Evolutionary conservation across 2,329 filamentous ascomycete species (phyloP).

Genomic region (Botrytis fabae): DNA sequence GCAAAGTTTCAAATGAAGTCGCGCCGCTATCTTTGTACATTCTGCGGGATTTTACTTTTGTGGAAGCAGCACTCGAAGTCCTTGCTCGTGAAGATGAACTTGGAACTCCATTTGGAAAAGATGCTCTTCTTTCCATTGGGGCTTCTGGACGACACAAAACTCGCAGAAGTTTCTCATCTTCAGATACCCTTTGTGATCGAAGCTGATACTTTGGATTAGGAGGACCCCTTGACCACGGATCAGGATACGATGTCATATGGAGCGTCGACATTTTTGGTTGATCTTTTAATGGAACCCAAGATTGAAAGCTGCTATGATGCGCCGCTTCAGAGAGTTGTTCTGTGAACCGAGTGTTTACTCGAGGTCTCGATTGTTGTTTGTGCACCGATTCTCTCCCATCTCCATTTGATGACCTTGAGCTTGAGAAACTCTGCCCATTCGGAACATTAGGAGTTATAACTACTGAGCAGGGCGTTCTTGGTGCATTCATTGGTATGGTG

Average conservation of each 20-base stretch:
- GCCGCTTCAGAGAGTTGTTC: conserved; percentile 12
- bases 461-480: neutral
- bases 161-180: conserved; percentile 9
- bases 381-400: neutral
- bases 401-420: neutral
- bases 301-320: conserved; percentile 7
- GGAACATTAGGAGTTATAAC: neutral
- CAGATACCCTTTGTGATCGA: neutral
- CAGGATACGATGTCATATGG: neutral
- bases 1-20: neutral
- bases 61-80: neutral
- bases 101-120: neutral
- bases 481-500: conserved; percentile 10
- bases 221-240: conserved; percentile 14
- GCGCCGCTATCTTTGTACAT: neutral
- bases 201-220: conserved; percentile 13
- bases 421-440: neutral
- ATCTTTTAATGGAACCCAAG: neutral
- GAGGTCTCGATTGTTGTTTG: neutral
- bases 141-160: neutral
- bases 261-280: neutral
- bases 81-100: neutral
- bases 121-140: neutral
- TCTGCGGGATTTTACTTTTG: neutral
- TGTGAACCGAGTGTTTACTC: neutral